A percentile compares a stretch with the other conserved stretches of the same genome.
These are phyloP conservation scores for Lecanicillium sp. DNA, from an alignment of 2,329 filamentous ascomycete species.

Conservation along the genomic window DNA sequence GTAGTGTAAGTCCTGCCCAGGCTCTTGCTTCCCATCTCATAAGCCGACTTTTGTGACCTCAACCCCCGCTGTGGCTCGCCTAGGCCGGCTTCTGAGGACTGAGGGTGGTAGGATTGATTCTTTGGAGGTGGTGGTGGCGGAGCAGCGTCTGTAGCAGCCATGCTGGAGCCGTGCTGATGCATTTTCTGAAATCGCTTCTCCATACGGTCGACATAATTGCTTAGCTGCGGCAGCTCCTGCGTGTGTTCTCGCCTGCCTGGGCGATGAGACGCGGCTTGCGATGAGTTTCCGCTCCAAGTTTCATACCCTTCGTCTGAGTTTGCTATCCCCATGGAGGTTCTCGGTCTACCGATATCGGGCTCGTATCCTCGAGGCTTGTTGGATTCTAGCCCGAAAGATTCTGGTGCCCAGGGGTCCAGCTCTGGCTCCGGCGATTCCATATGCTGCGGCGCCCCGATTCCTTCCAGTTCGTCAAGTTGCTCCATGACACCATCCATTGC, in stretches of 20 bases:
- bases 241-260: constrained; percentile 36
- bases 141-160: constrained; percentile 33
- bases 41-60: constrained; percentile 64
- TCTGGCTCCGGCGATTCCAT: constrained; percentile 48
- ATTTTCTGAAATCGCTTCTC: constrained; percentile 70
- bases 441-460: constrained; percentile 43
- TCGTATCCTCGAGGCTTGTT: constrained; percentile 18
- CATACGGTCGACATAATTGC: constrained; percentile 87
- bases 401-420: constrained; percentile 80
- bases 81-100: constrained; percentile 47
- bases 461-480: constrained; percentile 73
- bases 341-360: constrained; percentile 35
- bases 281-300: constrained; percentile 48
- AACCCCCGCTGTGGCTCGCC: constrained; percentile 37
- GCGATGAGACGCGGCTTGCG: constrained; percentile 37
- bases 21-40: constrained; percentile 63
- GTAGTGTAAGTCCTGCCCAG: constrained; percentile 78
- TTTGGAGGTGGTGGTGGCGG: constrained; percentile 59
- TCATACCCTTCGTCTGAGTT: constrained; percentile 54
- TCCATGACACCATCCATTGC: constrained; percentile 99
- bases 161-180: constrained; percentile 51
- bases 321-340: constrained; percentile 68
- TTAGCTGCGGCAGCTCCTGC: constrained; percentile 60
- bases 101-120: constrained; percentile 42
- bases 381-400: constrained; percentile 61